A percentile compares a stretch with the other conserved stretches of the same genome.
Conservation (phyloP, 805 yeast species). For the Wickerhamiella azymoides region DNA sequence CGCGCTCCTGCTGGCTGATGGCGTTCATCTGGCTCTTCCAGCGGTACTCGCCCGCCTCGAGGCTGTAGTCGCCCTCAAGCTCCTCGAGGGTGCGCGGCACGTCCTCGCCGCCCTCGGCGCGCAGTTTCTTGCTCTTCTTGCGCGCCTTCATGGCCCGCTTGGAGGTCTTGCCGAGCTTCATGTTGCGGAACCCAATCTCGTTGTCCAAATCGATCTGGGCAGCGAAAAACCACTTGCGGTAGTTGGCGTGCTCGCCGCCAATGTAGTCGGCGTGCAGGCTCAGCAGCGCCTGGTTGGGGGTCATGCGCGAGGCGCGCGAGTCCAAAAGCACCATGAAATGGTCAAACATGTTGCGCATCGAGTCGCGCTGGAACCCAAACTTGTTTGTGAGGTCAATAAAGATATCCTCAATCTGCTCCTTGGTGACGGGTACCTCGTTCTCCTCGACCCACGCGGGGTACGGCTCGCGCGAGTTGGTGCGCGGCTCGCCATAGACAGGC, state of each 20-base stretch:
- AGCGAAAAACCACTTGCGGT: conserved; percentile 83
- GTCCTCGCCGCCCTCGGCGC: conserved; percentile 37
- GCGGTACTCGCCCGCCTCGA: conserved; percentile 66
- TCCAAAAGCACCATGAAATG: conserved; percentile 70
- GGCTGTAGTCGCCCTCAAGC: conserved; percentile 51
- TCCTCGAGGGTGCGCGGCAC: conserved; percentile 49
- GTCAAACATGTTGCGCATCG: conserved; percentile 66
- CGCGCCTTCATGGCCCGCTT: conserved; percentile 34
- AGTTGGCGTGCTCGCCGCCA: conserved; percentile 81
- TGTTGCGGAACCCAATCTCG: conserved; percentile 42
- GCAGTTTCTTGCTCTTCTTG: conserved; percentile 29
- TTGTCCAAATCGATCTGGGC: conserved; percentile 69
- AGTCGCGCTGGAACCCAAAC: conserved; percentile 79
- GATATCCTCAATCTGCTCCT: conserved; percentile 45
- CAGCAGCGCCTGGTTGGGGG: conserved; percentile 54
- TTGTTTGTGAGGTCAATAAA: conserved; percentile 43
- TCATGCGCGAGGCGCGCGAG: conserved; percentile 71
- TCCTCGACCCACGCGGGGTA: conserved; percentile 99
- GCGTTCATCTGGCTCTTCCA: conserved; percentile 58
- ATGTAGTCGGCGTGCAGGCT: conserved; percentile 82
- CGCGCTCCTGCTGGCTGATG: conserved; percentile 41
- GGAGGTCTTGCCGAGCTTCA: conserved; percentile 39
- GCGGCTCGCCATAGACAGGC: conserved; percentile 61
- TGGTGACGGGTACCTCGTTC: conserved; percentile 63
- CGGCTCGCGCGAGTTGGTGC: conserved; percentile 55